These are phyloP conservation scores for Penicillium decumbens DNA, from an alignment of 2,329 filamentous ascomycete genomes.

Conservation along the genomic window DNA sequence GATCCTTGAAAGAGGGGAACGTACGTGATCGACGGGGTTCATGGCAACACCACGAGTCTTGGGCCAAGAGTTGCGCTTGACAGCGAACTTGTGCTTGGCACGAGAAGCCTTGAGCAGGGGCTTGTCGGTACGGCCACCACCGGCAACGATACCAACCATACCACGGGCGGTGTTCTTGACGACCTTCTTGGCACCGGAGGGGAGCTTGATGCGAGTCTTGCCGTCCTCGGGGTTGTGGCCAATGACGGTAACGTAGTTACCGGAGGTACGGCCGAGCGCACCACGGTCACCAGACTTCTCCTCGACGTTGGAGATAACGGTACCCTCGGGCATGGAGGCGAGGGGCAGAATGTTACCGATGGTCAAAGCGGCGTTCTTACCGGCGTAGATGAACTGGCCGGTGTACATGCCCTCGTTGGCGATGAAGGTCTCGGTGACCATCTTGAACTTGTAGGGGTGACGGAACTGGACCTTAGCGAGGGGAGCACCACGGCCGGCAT, in stretches of 20 bases:
- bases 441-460: slow-evolving; percentile 97
- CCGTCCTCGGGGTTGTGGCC: slow-evolving; percentile 98
- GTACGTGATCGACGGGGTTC: slow-evolving; percentile 97
- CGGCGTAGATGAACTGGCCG: slow-evolving; percentile 99
- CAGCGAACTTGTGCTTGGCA: slow-evolving; percentile 99
- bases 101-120: slow-evolving; percentile 98
- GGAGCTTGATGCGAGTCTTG: slow-evolving; percentile 99
- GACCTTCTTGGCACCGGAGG: slow-evolving; percentile 98
- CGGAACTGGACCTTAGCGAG: slow-evolving; percentile 96
- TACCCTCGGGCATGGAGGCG: slow-evolving; percentile 94
- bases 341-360: slow-evolving; percentile 97
- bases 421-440: slow-evolving; percentile 98
- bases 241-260: slow-evolving; percentile 98
- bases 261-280: slow-evolving; percentile 90
- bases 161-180: slow-evolving; percentile 86
- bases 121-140: slow-evolving; percentile 99
- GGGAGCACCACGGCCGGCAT: slow-evolving; percentile 95
- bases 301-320: slow-evolving; percentile 98
- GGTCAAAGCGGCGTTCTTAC: slow-evolving; percentile 95
- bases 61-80: slow-evolving; percentile 99
- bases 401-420: slow-evolving; percentile 99
- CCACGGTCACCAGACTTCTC: slow-evolving; percentile 98
- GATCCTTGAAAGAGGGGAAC: slow-evolving; percentile 19
- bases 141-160: slow-evolving; percentile 99
- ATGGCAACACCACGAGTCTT: slow-evolving; percentile 99